phyloP scores from a whole-genome alignment of 2,329 filamentous ascomycete genomes.

The Seiridium unicorne region DNA sequence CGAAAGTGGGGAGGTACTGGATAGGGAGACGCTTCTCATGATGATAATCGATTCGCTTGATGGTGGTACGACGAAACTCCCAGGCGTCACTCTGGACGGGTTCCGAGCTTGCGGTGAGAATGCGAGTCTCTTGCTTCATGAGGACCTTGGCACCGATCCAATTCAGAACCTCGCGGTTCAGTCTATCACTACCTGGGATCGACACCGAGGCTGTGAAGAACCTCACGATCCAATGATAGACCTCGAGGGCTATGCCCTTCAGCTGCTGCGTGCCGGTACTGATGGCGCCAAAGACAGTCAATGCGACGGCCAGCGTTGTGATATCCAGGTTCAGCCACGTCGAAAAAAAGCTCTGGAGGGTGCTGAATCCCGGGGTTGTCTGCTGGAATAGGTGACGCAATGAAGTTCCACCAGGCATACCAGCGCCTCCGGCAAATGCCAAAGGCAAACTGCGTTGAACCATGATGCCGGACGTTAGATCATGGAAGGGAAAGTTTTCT shows the following conservation, averaged over 20 bases:
- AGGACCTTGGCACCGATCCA: slow-evolving; percentile 35
- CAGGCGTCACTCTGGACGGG: slow-evolving; percentile 28
- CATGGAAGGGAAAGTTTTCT: neutral
- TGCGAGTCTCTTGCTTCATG: slow-evolving; percentile 24
- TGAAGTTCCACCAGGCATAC: neutral
- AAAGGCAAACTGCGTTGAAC: neutral
- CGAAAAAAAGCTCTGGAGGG: slow-evolving; percentile 30
- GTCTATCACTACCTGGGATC: slow-evolving; percentile 32
- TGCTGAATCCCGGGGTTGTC: slow-evolving; percentile 25
- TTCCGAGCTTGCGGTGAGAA: slow-evolving; percentile 33
- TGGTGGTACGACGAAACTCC: slow-evolving; percentile 19
- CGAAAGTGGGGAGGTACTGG: slow-evolving; percentile 36
- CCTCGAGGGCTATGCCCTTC: slow-evolving; percentile 22
- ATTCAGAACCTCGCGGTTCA: slow-evolving; percentile 36
- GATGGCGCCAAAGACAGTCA: slow-evolving; percentile 32
- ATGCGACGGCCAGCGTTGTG: slow-evolving; percentile 26
- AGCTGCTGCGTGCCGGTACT: slow-evolving; percentile 28
- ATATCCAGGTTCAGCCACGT: slow-evolving; percentile 33
- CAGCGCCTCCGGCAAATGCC: neutral
- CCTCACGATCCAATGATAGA: slow-evolving; percentile 34
- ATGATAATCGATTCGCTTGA: slow-evolving; percentile 29
- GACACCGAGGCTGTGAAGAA: slow-evolving; percentile 37
- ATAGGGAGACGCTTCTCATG: slow-evolving; percentile 32
- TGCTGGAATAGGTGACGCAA: slow-evolving; percentile 4
- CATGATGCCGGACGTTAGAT: neutral